Evolutionary conservation across 345 rosid species (phyloP).

Genomic region (Rhodamnia argentea): DNA sequence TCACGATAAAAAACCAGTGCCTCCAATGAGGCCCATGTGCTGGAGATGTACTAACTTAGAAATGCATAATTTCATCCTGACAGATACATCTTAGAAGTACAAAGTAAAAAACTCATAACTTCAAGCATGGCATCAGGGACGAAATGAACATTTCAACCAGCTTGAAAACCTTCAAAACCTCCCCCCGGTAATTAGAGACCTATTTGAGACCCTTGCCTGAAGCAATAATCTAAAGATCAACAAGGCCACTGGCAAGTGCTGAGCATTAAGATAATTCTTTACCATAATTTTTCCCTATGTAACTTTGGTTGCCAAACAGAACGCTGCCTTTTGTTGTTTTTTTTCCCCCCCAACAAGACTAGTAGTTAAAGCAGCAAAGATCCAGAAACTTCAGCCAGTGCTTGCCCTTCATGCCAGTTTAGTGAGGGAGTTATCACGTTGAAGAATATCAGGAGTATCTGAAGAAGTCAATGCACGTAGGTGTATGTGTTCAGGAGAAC

Average conservation of each 20-base stretch:
- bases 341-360: not conserved
- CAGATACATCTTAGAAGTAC: not conserved
- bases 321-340: not conserved
- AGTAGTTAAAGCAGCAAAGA: not conserved
- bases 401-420: not conserved
- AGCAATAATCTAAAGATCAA: not conserved
- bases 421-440: not conserved
- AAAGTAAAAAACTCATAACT: not conserved
- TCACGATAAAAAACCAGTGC: not conserved
- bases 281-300: not conserved
- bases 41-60: not conserved
- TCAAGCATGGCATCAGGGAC: not conserved
- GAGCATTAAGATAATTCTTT: not conserved
- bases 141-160: not conserved
- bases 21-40: not conserved
- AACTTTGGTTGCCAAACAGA: not conserved
- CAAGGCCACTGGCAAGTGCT: not conserved
- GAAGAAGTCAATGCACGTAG: not conserved
- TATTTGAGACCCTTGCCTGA: not conserved
- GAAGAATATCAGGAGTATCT: not conserved
- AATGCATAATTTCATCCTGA: not conserved
- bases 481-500: not conserved
- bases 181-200: not conserved
- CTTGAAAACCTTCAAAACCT: not conserved
- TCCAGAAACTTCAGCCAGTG: not conserved